Conservation (phyloP, 768 basidiomycete genomes). For the Suillus bovinus region DNA sequence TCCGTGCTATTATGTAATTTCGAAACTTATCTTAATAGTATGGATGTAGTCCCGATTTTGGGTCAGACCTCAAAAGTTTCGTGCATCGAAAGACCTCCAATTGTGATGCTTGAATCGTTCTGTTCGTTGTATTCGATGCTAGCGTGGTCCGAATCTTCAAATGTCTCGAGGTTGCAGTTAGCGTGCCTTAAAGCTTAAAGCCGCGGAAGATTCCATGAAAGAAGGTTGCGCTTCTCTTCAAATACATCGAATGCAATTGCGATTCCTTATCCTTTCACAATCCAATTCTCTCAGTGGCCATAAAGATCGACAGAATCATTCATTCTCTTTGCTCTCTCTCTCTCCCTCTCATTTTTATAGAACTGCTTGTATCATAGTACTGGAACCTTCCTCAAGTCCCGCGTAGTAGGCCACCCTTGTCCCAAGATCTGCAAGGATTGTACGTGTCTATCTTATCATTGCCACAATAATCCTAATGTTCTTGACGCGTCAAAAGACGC, state of each 20-base stretch:
- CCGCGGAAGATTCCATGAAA: constrained; percentile 3
- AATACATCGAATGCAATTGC: constrained; percentile 2
- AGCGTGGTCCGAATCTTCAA: no score
- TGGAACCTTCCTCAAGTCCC: background rate
- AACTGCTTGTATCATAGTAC: constrained; percentile 2
- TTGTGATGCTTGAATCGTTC: no score
- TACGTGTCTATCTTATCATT: background rate
- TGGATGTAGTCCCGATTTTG: no score
- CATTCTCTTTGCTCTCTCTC: background rate
- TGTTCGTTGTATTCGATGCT: no score
- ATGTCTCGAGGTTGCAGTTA: no score
- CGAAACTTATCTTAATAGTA: no score
- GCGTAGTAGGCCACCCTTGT: background rate
- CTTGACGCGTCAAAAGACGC: constrained; percentile 4
- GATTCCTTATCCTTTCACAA: constrained; percentile 4
- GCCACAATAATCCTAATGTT: background rate
- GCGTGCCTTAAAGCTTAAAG: background rate
- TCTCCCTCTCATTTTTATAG: background rate
- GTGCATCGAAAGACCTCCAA: no score
- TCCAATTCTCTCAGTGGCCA: background rate
- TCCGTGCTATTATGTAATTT: no score
- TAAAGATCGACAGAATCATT: background rate
- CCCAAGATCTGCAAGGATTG: background rate
- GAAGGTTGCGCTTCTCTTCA: constrained; percentile 2
- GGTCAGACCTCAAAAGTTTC: no score